Evolutionary conservation across 331 rosid genomes (phyloP), one percentile per base, ranked within the genome.

Genomic region (Malus hybrid): DNA sequence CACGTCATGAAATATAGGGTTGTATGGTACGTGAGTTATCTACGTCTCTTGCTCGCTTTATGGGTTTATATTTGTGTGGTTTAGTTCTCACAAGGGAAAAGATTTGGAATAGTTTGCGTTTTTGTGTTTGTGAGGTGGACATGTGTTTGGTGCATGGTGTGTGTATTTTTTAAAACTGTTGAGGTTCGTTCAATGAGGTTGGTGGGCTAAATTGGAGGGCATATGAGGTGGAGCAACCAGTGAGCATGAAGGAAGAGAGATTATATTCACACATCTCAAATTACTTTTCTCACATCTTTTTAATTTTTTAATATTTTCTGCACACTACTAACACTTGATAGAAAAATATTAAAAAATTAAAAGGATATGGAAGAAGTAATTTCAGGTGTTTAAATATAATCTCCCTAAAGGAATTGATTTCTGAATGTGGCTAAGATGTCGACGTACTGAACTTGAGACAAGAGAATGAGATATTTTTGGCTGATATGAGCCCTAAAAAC

Each of bases 1-100:
- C 93, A 88, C 90, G 90, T 86, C 78, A n/a, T 28, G 24, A 28
- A 39, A 36, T 42, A 33, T 7, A 58, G 64, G 79, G 74, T 77
- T 84, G 85, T 84, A 86, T 88, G 93, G 93, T 63, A 72, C 70
- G 63, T 78, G 71, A 74, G 30, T 73, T 63, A 82, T 81, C 87
- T 82, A 84, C 90, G 90, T 88, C 36, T 70, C 71, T 5, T 15
- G 39, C 20, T 16, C 20, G 68, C 75, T 76, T 34, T 70, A 42
- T 70, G 55, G 72, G 69, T 72, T 72, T 64, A 29, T 16, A 80
- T 64, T 80, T 76, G 80, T 88, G 93, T 88, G 93, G 90, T 73
- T 33, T 72, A 66, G 69, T 84, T 70, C 9, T 22, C 56, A 64
- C 26, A 33, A 36, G 33, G 29, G 63, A 12, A 30, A 71, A 20